These are phyloP conservation scores for Ustilago curta DNA, from an alignment of 1,284 basidiomycete genomes.

Conservation along the genomic window DNA sequence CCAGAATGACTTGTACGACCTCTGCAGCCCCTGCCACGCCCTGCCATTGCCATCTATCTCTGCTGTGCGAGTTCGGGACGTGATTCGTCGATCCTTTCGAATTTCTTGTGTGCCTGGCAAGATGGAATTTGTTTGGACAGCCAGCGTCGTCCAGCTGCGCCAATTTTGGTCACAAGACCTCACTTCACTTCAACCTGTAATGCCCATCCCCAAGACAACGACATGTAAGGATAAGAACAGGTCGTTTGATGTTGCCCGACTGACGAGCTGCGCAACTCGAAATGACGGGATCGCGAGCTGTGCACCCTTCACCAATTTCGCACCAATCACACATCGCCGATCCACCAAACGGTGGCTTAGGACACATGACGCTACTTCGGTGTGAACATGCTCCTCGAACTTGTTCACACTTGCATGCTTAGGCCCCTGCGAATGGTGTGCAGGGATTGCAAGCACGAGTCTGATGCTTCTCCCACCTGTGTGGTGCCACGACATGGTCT, in stretches of 20 bases:
- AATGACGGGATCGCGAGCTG: conserved; percentile 7
- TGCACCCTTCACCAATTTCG: not conserved
- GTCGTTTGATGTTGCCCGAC: not conserved
- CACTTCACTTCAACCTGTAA: too few relatives aligned
- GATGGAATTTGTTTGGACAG: not conserved
- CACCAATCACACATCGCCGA: conserved; percentile 7
- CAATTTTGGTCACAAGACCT: conserved; percentile 15
- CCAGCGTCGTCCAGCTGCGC: conserved; percentile 1
- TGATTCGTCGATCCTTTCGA: conserved; percentile 48
- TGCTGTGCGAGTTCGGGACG: conserved; percentile 29
- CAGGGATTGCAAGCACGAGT: too few relatives aligned
- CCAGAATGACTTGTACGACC: conserved; percentile 17
- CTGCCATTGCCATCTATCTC: conserved; percentile 1
- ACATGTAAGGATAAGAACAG: not conserved
- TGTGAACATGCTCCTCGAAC: not conserved
- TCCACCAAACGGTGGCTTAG: conserved; percentile 12
- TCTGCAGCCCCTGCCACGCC: conserved; percentile 26
- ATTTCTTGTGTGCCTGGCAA: conserved; percentile 7
- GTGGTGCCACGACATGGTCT: not conserved
- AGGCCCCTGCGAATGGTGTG: too few relatives aligned
- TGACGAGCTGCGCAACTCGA: not conserved
- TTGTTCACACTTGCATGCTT: not conserved
- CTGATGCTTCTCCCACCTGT: too few relatives aligned
- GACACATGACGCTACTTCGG: conserved; percentile 31
- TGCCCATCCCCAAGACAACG: not conserved